phyloP scores from a whole-genome alignment of 306 rosid species.

The Medicago arabica region DNA sequence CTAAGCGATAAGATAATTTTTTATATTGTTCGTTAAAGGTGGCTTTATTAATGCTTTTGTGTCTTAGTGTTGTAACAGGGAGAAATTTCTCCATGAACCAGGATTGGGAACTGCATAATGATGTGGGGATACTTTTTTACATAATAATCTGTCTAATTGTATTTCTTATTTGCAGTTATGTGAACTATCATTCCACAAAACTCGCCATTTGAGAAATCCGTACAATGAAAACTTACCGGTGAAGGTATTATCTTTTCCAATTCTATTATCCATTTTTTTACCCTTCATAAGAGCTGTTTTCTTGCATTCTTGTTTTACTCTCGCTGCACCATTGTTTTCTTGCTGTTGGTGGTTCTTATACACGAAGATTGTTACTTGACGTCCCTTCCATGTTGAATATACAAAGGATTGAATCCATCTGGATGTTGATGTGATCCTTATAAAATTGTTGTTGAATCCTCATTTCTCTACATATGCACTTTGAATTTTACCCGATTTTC shows the following conservation, averaged over 20 bases:
- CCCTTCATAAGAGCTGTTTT: slow-evolving; percentile 36
- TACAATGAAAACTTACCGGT: slow-evolving; percentile 98
- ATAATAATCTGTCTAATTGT: slow-evolving; percentile 45
- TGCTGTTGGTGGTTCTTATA: slow-evolving; percentile 2
- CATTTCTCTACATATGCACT: background rate
- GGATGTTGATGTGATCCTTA: slow-evolving; percentile 33
- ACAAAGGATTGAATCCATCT: slow-evolving; percentile 22
- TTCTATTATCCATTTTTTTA: slow-evolving; percentile 28
- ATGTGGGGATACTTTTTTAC: slow-evolving; percentile 26
- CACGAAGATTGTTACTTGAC: slow-evolving; percentile 16
- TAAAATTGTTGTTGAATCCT: slow-evolving; percentile 21
- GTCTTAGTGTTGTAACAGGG: slow-evolving; percentile 8
- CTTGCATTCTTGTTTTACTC: slow-evolving; percentile 27
- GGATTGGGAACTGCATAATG: slow-evolving; percentile 4
- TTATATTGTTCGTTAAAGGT: slow-evolving; percentile 13
- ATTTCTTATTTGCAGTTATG: slow-evolving; percentile 79
- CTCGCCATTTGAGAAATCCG: slow-evolving; percentile 97
- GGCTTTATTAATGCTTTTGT: slow-evolving; percentile 14
- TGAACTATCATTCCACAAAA: slow-evolving; percentile 96
- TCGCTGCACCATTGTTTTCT: background rate
- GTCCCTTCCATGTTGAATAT: slow-evolving; percentile 22
- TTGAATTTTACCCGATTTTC: background rate
- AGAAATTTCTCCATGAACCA: slow-evolving; percentile 22
- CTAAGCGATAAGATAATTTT: slow-evolving; percentile 13
- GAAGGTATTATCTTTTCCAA: slow-evolving; percentile 67